Conservation (phyloP, 192 early-diverging fungal species). For the Podila clonocystis region DNA sequence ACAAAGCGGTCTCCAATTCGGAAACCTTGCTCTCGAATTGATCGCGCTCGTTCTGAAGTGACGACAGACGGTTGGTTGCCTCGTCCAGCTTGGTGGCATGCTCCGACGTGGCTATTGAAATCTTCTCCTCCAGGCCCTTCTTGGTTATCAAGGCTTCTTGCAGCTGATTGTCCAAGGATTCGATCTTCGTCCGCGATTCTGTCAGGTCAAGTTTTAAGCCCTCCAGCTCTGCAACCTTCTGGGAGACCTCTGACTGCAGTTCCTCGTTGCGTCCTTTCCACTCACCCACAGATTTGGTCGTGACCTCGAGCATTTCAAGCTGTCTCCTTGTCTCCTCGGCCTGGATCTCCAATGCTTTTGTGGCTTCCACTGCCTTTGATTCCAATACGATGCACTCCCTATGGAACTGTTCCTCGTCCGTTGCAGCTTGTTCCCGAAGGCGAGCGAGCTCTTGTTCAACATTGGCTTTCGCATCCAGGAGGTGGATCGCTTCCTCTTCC, state of each 20-base stretch:
- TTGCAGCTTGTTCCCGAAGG: slow-evolving; percentile 5
- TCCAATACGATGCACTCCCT: slow-evolving; percentile 11
- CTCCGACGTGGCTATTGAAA: not conserved
- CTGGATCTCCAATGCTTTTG: slow-evolving; percentile 3
- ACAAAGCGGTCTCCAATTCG: slow-evolving; percentile 25
- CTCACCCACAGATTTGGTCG: slow-evolving; percentile 29
- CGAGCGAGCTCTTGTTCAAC: slow-evolving; percentile 19
- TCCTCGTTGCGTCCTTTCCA: slow-evolving; percentile 52
- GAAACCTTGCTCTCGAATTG: slow-evolving; percentile 52
- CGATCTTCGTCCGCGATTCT: slow-evolving; percentile 41
- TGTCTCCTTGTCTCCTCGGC: slow-evolving; percentile 17
- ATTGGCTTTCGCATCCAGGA: slow-evolving; percentile 4
- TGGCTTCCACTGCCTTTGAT: slow-evolving; percentile 12
- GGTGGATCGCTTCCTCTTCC: slow-evolving; percentile 1
- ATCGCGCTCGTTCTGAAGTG: slow-evolving; percentile 46
- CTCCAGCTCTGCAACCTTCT: slow-evolving; percentile 43
- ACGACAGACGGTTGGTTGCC: slow-evolving; percentile 20
- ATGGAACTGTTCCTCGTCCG: slow-evolving; percentile 13
- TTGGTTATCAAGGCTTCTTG: slow-evolving; percentile 28
- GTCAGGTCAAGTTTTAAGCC: slow-evolving; percentile 15
- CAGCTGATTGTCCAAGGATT: slow-evolving; percentile 14
- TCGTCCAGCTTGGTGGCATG: slow-evolving; percentile 14
- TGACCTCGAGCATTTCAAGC: slow-evolving; percentile 19
- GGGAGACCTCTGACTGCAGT: slow-evolving; percentile 41
- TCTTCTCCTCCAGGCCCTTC: slow-evolving; percentile 23